Conservation (phyloP, 257 asterid genomes). For the Handroanthus guayacan region DNA sequence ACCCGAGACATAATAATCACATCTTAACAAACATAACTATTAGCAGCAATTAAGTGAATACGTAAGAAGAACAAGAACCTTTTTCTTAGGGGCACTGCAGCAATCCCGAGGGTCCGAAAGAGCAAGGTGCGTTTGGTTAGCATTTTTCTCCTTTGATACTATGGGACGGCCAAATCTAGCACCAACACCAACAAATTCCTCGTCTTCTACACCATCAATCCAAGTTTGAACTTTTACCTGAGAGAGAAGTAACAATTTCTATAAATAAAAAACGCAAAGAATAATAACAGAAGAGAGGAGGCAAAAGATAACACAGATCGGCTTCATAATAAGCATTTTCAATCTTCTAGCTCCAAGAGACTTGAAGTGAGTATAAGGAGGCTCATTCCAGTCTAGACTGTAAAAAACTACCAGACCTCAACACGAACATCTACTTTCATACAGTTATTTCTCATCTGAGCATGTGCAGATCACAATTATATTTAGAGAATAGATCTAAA, state of each 20-base stretch:
- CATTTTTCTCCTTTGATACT: slow-evolving; percentile 89
- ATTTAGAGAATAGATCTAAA: neutral
- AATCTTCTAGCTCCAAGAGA: slow-evolving; percentile 20
- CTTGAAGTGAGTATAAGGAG: neutral
- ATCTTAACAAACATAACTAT: neutral
- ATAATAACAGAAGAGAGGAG: slow-evolving; percentile 1
- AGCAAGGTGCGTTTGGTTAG: slow-evolving; percentile 64
- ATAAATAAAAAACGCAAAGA: neutral
- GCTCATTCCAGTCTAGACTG: slow-evolving; percentile 7
- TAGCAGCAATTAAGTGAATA: slow-evolving; percentile 11
- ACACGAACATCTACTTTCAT: neutral
- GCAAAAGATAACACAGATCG: neutral
- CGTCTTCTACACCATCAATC: slow-evolving; percentile 76
- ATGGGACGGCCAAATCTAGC: slow-evolving; percentile 88
- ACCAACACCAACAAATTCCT: slow-evolving; percentile 91
- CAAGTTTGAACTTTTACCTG: slow-evolving; percentile 96
- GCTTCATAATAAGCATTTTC: neutral
- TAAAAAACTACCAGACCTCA: neutral
- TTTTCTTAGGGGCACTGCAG: slow-evolving; percentile 63
- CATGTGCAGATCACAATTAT: neutral
- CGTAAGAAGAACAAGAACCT: slow-evolving; percentile 46
- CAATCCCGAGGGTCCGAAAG: slow-evolving; percentile 81
- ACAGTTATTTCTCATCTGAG: neutral
- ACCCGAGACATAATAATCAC: slow-evolving; percentile 26
- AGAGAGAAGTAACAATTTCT: slow-evolving; percentile 22